Conservation (phyloP, 73 alveolate genomes). For the Loxodes magnus region DNA sequence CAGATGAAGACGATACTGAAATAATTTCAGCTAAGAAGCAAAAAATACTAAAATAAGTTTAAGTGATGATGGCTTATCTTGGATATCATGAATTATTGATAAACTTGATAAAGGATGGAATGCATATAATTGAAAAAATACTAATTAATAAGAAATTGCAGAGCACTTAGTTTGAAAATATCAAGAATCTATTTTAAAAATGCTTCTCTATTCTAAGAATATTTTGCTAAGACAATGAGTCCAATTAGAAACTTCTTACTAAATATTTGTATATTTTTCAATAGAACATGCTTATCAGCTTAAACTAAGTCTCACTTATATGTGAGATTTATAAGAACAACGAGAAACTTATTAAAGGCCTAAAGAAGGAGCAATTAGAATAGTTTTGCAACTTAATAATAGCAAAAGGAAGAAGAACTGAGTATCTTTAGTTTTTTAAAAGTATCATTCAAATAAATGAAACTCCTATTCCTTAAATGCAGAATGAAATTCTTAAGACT, state of each 20-base stretch:
- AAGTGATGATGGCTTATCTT: not conserved
- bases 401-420: conserved; percentile 24
- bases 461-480: conserved; percentile 27
- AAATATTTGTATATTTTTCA: conserved; percentile 11
- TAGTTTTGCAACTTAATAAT: conserved; percentile 16
- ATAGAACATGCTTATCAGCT: conserved; percentile 16
- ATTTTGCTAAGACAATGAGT: conserved; percentile 8
- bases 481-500: conserved; percentile 18
- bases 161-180: not conserved
- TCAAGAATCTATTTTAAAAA: not conserved
- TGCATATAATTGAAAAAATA: not conserved
- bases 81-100: not conserved
- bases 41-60: not conserved
- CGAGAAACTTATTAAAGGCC: conserved; percentile 8
- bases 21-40: not conserved
- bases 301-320: conserved; percentile 29
- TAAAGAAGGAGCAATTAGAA: conserved; percentile 8
- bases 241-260: conserved; percentile 15
- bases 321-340: conserved; percentile 41
- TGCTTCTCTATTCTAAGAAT: conserved; percentile 1
- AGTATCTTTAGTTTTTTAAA: conserved; percentile 19
- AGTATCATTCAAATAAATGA: conserved; percentile 6
- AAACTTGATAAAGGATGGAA: conserved; percentile 4
- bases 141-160: not conserved
- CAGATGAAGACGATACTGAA: not conserved